Evolutionary conservation across 352 stramenopile genomes (phyloP), one percentile per base, ranked within the genome.

Genomic region (Pythium volutum): DNA sequence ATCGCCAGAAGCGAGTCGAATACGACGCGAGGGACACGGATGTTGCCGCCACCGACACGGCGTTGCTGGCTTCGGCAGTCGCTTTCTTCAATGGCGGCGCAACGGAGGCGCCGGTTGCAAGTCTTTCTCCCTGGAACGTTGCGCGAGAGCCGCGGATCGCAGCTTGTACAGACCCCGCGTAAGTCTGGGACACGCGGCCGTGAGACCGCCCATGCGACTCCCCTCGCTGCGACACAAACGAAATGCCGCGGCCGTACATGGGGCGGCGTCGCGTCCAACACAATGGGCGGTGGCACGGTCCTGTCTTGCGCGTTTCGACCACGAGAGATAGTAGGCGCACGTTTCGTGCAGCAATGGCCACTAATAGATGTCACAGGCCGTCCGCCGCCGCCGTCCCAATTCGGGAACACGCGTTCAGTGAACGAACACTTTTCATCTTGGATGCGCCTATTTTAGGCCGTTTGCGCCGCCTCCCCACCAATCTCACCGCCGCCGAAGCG

Each of bases 161-260:
- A 1, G 25, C 41, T 3, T 20, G n/a, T 1, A 34, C 41, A 18
- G 39, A 41, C 7, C 26, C 15, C 4, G 15, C 48, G 26, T 34
- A 6, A 15, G 36, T 6, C 23, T 46, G n/a, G 16, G 57, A 64
- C 15, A 38, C 39, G 39, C 59, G 49, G 25, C 58, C 49, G 22
- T 38, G 46, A 7, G 46, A 52, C 25, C 46, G 46, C 2, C 36
- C 36, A 12, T 59, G 49, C 8, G 59, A 66, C 38, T 66, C 59
- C 47, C 46, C 60, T 12, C 59, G 59, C 42, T 66, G 59, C 22
- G 59, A 66, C 27, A 66, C 59, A 36, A 56, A 54, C 49, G 59
- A 66, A 31, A 66, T 55, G 41, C 59, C 59, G 43, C 59, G 59
- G 42, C 50, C 59, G 46, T 66, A 66, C 59, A 66, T 66, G 29